These are phyloP conservation scores for Vitis hybrid DNA, from an alignment of 177 flowering plant species.

Conservation along the genomic window DNA sequence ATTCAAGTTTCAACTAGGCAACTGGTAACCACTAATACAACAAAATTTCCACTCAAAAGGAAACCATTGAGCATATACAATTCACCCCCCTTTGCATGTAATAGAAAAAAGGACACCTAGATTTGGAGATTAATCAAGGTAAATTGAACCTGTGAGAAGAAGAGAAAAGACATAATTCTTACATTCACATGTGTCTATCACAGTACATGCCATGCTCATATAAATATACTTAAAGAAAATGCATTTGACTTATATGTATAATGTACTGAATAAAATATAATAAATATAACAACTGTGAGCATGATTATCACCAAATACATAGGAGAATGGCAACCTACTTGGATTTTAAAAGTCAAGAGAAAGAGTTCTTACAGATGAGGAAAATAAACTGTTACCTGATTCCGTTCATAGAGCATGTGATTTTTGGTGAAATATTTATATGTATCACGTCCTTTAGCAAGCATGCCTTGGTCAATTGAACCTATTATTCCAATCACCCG, in stretches of 20 bases:
- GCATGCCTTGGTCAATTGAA: constrained; percentile 82
- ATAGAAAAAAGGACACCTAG: no score
- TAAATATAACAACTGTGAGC: not conserved
- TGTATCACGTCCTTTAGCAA: constrained; percentile 90
- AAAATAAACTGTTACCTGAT: constrained; percentile 56
- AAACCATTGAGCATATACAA: no score
- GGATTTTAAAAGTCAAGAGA: not conserved
- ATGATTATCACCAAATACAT: not conserved
- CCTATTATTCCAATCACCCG: constrained; percentile 95
- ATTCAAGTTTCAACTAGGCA: no score
- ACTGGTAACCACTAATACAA: no score
- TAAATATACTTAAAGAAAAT: not conserved
- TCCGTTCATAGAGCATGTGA: constrained; percentile 95
- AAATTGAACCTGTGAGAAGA: no score
- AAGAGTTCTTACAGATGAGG: not conserved
- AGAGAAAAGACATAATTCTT: no score
- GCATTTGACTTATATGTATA: not conserved
- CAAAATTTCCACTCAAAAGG: no score
- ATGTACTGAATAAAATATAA: not conserved
- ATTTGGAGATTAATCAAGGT: no score
- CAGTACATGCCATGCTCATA: no score
- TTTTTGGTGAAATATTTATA: constrained; percentile 92
- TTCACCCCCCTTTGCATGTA: no score
- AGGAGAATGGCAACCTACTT: not conserved
- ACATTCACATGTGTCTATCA: no score